A percentile compares a stretch with the other conserved stretches of the same genome.
Conservation (phyloP, 2,329 filamentous ascomycete genomes). For the Fusarium proliferatum region DNA sequence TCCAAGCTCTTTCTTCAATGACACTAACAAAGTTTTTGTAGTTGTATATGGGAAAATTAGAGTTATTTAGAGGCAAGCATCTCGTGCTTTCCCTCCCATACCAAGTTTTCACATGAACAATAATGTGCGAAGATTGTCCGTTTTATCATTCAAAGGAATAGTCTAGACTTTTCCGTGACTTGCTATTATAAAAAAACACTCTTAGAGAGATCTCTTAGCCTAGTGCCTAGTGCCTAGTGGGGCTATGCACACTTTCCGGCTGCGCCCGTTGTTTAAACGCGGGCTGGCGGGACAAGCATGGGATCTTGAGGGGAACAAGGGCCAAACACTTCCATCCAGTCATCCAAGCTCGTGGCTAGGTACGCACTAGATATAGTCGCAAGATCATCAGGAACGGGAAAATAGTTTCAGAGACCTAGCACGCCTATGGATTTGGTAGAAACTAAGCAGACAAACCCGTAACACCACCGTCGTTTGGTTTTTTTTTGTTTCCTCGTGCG, state of each 20-base stretch:
- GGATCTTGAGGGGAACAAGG: background rate
- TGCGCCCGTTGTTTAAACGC: conserved; percentile 8
- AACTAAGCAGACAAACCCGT: background rate
- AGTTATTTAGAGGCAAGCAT: too few relatives aligned
- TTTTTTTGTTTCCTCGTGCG: background rate
- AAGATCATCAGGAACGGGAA: conserved; percentile 15
- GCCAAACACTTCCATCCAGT: background rate
- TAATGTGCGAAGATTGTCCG: too few relatives aligned
- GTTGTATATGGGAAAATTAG: too few relatives aligned
- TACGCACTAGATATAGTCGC: background rate
- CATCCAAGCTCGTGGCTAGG: conserved; percentile 6
- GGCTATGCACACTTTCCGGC: conserved; percentile 3
- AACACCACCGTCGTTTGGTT: background rate
- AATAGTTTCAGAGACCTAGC: background rate
- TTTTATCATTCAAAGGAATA: too few relatives aligned
- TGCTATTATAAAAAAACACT: background rate
- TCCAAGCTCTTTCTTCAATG: too few relatives aligned
- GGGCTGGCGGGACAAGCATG: background rate
- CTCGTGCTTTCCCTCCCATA: too few relatives aligned
- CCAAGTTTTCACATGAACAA: too few relatives aligned
- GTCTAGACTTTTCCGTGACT: background rate
- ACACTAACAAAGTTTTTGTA: too few relatives aligned
- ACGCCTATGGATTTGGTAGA: background rate
- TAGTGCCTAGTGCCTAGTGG: background rate
- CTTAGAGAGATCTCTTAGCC: background rate